Evolutionary conservation across 768 basidiomycete species (phyloP), one percentile per base, ranked within the genome.

Genomic region (Phlegmacium glaucopus): DNA sequence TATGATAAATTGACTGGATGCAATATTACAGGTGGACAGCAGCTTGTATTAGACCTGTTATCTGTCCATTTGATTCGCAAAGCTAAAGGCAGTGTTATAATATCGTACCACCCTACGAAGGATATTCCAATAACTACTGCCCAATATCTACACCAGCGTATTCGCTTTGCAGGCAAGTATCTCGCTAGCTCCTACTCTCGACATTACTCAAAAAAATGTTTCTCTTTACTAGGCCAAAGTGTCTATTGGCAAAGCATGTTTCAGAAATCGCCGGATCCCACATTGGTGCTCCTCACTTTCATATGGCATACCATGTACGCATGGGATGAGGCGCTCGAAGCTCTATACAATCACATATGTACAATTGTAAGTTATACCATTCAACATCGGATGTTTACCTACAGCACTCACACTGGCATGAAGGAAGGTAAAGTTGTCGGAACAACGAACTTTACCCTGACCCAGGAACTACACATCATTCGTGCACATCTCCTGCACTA

Each of bases 271-370:
- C 62, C 62, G 3, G 82, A 83, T 54, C 78, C 80, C 1, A 82
- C 82, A 0, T 79, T 82, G 45, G 52, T 81, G 0, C 63, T 83
- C 22, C 56, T 83, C 16, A 70, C 76, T 6, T 71, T 74, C 34
- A 60, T 83, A 26, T 83, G 81, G 82, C 77, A 82, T 43, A 75
- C 79, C 4, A 52, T 82, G 47, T 83, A 83, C 53, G 75, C 77
- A 1, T 83, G 80, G 79, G 81, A 83, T 49, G 73, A 83, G 56
- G 71, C 79, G 0, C 58, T 83, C 3, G 81, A 82, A 51, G 62
- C 64, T 35, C 61, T 83, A 11, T 81, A 81, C 45, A 53, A 63
- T 1, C 73, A 81, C 53, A 72, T 83, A 43, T 75, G 68, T 49
- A 61, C 54, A 36, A 64, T 81, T 37, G 80, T 80, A 48, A 54